Conservation (phyloP, 2,329 filamentous ascomycete genomes). For the Trichoderma brevicompactum region DNA sequence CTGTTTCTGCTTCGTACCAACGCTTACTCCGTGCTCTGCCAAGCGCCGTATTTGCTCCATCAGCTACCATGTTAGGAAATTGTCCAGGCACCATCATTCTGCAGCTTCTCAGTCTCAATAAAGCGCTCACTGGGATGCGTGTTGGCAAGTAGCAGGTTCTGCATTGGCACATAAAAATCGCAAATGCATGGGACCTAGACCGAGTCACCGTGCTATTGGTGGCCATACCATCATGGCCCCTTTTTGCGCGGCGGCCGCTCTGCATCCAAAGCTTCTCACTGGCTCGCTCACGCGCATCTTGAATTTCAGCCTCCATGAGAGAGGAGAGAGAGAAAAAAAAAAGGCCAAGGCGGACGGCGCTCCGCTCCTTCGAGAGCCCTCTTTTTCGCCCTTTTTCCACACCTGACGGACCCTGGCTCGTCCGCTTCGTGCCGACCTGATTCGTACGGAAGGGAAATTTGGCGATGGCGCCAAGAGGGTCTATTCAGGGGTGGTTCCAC, state of each 20-base stretch:
- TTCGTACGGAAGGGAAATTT: conserved; percentile 28
- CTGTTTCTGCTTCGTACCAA: conserved; percentile 1
- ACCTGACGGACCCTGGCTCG: conserved; percentile 5
- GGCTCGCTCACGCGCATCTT: not conserved
- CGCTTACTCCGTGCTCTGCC: not conserved
- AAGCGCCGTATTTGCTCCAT: conserved; percentile 9
- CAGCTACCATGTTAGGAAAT: not conserved
- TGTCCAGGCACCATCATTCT: conserved; percentile 4
- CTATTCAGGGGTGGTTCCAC: conserved; percentile 27
- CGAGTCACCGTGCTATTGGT: not conserved
- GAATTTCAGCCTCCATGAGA: not conserved
- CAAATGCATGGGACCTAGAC: not conserved
- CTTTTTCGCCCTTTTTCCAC: not conserved
- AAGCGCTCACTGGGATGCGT: not conserved
- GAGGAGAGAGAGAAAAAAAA: not conserved
- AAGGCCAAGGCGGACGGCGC: not conserved
- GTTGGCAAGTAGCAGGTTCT: not conserved
- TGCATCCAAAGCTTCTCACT: conserved; percentile 2
- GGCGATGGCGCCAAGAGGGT: conserved; percentile 29
- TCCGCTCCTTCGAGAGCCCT: conserved; percentile 9
- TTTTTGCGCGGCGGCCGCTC: conserved; percentile 1
- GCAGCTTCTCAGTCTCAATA: conserved; percentile 10
- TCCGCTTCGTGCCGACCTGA: conserved; percentile 25
- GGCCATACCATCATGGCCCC: not conserved
- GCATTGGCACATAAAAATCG: conserved; percentile 13